Evolutionary conservation across 140 eudicot genomes (phyloP).

Genomic region (Oenanthe javanica): DNA sequence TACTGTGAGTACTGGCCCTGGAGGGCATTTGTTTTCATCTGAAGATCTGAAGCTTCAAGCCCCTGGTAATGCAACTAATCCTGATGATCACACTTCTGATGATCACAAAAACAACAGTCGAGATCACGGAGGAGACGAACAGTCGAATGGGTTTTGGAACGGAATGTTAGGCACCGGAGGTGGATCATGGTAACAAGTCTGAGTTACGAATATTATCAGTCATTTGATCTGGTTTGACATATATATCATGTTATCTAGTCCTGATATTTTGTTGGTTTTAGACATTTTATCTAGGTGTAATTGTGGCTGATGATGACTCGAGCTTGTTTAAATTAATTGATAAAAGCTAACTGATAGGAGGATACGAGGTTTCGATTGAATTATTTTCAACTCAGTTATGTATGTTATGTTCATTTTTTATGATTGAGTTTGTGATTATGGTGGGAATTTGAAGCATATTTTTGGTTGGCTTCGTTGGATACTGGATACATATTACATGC

Average conservation of each 20-base stretch:
- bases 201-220: not conserved
- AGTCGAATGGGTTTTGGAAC: conserved; percentile 71
- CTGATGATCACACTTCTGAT: conserved; percentile 20
- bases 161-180: conserved; percentile 72
- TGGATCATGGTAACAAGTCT: conserved; percentile 57
- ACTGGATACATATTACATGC: not conserved
- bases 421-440: conserved; percentile 6
- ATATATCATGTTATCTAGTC: conserved; percentile 6
- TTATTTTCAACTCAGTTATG: not conserved
- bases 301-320: too few species aligned
- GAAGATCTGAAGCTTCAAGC: conserved; percentile 57
- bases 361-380: conserved; percentile 22
- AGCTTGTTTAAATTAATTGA: conserved; percentile 23
- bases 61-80: conserved; percentile 26
- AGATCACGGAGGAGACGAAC: conserved; percentile 33
- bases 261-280: not conserved
- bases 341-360: conserved; percentile 43
- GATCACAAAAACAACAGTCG: conserved; percentile 18
- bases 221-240: not conserved
- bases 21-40: conserved; percentile 76
- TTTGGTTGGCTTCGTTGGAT: conserved; percentile 15
- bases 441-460: conserved; percentile 22
- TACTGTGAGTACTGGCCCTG: conserved; percentile 31
- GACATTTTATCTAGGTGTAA: not conserved
- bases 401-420: not conserved